These are phyloP conservation scores for Nicotiana rustica DNA, from an alignment of 305 asterid species.

Conservation along the genomic window DNA sequence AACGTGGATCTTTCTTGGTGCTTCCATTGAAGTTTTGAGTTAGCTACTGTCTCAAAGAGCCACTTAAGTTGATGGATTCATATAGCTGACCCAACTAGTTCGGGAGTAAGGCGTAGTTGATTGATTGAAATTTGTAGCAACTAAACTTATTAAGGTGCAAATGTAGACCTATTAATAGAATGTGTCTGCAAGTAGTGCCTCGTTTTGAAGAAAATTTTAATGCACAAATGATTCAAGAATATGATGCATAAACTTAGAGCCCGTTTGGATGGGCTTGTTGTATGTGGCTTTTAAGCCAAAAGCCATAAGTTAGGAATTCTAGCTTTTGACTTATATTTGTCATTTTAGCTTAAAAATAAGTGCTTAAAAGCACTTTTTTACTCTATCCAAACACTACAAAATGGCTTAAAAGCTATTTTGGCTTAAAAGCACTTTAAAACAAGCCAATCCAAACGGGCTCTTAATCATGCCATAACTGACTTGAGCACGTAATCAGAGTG, in stretches of 20 bases:
- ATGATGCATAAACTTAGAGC: not conserved
- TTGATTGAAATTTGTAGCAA: not conserved
- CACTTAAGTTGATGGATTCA: not conserved
- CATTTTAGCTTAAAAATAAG: no score
- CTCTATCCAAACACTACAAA: no score
- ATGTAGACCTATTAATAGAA: not conserved
- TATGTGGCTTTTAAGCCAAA: no score
- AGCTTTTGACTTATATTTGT: no score
- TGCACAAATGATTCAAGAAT: not conserved
- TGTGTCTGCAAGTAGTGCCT: constrained; percentile 6
- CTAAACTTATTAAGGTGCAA: not conserved
- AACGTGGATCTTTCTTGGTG: not conserved
- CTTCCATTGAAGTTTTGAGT: not conserved
- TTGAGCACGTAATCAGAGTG: not conserved
- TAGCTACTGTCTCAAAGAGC: not conserved
- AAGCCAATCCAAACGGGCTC: not conserved
- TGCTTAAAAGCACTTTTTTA: no score
- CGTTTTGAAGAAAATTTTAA: not conserved
- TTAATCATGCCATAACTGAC: constrained; percentile 21
- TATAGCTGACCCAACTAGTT: not conserved
- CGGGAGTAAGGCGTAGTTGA: not conserved
- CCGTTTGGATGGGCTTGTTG: no score
- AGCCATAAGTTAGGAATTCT: no score
- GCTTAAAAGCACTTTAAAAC: no score
- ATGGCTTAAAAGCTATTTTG: no score